These are phyloP conservation scores for Pichia sp. DNA, from an alignment of 1,139 yeast species.

Conservation along the genomic window DNA sequence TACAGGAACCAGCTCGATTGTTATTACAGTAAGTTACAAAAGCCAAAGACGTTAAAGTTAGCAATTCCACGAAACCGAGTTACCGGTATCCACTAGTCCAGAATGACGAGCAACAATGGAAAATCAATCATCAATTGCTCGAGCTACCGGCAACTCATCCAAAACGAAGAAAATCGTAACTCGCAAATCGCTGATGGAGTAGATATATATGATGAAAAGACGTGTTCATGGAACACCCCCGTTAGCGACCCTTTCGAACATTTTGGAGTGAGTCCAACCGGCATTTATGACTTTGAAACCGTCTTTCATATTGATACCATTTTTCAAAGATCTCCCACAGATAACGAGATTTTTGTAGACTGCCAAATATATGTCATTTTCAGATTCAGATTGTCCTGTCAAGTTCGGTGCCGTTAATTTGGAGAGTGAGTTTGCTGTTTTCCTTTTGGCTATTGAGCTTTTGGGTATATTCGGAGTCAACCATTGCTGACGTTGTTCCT, in stretches of 20 bases:
- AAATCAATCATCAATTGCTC: too few relatives aligned
- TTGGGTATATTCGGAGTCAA: slow-evolving; percentile 25
- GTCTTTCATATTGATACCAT: slow-evolving; percentile 53
- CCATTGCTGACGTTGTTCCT: slow-evolving; percentile 53
- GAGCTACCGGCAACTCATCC: neutral
- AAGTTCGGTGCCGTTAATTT: slow-evolving; percentile 24
- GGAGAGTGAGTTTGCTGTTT: slow-evolving; percentile 26
- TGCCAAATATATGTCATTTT: slow-evolving; percentile 39
- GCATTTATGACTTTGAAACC: slow-evolving; percentile 51
- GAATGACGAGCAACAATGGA: too few relatives aligned
- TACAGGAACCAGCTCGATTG: too few relatives aligned
- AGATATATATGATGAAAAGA: too few relatives aligned
- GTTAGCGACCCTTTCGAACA: slow-evolving; percentile 53
- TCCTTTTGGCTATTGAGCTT: slow-evolving; percentile 20
- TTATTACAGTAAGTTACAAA: too few relatives aligned
- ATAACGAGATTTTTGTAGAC: slow-evolving; percentile 52
- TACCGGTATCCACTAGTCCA: too few relatives aligned
- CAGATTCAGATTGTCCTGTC: slow-evolving; percentile 16
- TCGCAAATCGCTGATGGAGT: neutral
- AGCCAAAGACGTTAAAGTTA: too few relatives aligned
- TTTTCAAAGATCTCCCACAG: slow-evolving; percentile 47
- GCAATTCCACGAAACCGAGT: too few relatives aligned
- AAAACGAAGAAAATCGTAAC: neutral
- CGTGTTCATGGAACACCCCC: slow-evolving; percentile 29
- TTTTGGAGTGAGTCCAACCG: slow-evolving; percentile 62